Percentiles rank a stretch among this genome's conserved stretches.
Conservation (phyloP, 169 alveolate species). For the Plasmodium gonderi region DNA sequence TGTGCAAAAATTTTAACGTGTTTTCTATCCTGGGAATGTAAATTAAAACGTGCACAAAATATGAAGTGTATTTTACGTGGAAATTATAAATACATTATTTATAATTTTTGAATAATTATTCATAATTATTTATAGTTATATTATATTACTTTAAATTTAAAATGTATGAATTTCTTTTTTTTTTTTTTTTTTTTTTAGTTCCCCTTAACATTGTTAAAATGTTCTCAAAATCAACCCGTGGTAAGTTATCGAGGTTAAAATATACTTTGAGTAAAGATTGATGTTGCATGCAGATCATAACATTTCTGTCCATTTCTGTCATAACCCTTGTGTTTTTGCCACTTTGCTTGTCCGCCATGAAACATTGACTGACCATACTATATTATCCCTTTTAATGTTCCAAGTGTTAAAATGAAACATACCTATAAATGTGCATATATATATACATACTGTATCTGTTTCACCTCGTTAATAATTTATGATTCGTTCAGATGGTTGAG, state of each 20-base stretch:
- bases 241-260: conserved; percentile 78
- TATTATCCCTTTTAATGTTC: not conserved
- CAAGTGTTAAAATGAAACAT: not conserved
- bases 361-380: too few relatives aligned
- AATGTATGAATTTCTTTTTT: not conserved
- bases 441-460: not conserved
- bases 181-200: conserved; percentile 76
- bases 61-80: not conserved
- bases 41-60: too few relatives aligned
- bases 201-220: conserved; percentile 86
- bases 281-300: not conserved
- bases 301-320: not conserved
- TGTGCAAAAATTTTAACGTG: too few relatives aligned
- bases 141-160: not conserved
- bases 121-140: too few relatives aligned
- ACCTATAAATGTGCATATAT: not conserved
- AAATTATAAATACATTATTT: too few relatives aligned
- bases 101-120: too few relatives aligned
- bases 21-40: too few relatives aligned
- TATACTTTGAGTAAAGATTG: not conserved
- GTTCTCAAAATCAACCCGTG: conserved; percentile 88
- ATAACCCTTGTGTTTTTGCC: not conserved
- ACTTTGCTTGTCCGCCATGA: too few relatives aligned
- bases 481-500: conserved; percentile 83
- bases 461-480: not conserved